phyloP scores from a whole-genome alignment of 768 basidiomycete genomes.

The Tricholoma hemisulphureum region DNA sequence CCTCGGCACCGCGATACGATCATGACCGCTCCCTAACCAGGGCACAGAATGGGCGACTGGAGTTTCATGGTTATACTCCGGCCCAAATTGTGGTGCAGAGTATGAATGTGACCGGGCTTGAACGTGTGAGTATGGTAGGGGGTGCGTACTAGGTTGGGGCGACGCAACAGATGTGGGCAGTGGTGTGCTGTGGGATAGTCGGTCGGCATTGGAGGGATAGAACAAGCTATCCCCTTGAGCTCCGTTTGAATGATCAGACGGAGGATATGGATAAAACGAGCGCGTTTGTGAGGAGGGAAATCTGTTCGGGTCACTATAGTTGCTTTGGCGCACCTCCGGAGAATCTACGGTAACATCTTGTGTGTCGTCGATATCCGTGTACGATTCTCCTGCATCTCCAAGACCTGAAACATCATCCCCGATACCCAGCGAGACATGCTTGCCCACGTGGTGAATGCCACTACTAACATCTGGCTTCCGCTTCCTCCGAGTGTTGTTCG shows the following conservation, averaged over 20 bases:
- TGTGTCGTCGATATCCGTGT: slow-evolving; percentile 34
- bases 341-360: slow-evolving; percentile 26
- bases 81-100: neutral
- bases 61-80: neutral
- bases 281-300: slow-evolving; percentile 10
- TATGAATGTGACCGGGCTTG: slow-evolving; percentile 2
- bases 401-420: slow-evolving; percentile 30
- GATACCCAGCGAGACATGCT: slow-evolving; percentile 25
- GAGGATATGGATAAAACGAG: slow-evolving; percentile 13
- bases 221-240: slow-evolving; percentile 5
- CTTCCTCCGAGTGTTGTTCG: slow-evolving; percentile 78
- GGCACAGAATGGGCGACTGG: neutral
- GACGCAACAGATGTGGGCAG: neutral
- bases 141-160: slow-evolving; percentile 3
- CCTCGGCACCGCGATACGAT: neutral
- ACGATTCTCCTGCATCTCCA: slow-evolving; percentile 37
- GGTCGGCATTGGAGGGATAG: neutral
- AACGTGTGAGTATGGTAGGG: neutral
- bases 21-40: neutral
- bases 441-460: slow-evolving; percentile 28
- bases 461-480: slow-evolving; percentile 40
- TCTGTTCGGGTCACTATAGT: slow-evolving; percentile 23
- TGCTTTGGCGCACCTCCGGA: slow-evolving; percentile 25
- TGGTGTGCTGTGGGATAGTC: neutral
- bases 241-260: slow-evolving; percentile 17